phyloP scores from a whole-genome alignment of 495 filamentous ascomycete genomes.

The Podospora sp. region DNA sequence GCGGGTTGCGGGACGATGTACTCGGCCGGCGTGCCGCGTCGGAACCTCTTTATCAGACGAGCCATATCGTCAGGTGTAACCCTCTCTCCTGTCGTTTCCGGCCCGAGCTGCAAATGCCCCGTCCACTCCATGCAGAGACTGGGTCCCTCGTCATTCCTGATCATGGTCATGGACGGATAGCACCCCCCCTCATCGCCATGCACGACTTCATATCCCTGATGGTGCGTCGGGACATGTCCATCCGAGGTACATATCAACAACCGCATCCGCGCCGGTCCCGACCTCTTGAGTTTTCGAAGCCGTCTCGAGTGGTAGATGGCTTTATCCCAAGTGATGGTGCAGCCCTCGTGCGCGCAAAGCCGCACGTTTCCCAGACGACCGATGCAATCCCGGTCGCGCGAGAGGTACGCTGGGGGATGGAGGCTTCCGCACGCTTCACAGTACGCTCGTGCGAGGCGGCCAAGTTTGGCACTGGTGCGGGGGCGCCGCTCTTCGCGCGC shows the following conservation, averaged over 20 bases:
- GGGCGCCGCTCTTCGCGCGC: too few relatives aligned
- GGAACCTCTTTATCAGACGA: background rate
- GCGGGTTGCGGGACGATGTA: conserved; percentile 3
- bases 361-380: background rate
- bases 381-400: background rate
- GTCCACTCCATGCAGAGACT: background rate
- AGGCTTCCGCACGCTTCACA: background rate
- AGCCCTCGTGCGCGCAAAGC: background rate
- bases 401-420: background rate
- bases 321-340: background rate
- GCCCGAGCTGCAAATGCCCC: background rate
- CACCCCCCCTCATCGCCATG: background rate
- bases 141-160: background rate
- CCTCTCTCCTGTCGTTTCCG: background rate
- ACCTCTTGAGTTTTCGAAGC: background rate
- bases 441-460: background rate
- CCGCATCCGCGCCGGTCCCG: background rate
- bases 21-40: background rate
- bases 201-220: background rate
- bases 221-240: background rate
- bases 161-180: background rate
- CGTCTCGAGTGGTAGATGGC: background rate
- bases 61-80: background rate
- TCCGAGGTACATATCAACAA: background rate
- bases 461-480: too few relatives aligned